Evolutionary conservation across 805 yeast genomes (phyloP).

Genomic region (Alloascoidea hylecoeti): DNA sequence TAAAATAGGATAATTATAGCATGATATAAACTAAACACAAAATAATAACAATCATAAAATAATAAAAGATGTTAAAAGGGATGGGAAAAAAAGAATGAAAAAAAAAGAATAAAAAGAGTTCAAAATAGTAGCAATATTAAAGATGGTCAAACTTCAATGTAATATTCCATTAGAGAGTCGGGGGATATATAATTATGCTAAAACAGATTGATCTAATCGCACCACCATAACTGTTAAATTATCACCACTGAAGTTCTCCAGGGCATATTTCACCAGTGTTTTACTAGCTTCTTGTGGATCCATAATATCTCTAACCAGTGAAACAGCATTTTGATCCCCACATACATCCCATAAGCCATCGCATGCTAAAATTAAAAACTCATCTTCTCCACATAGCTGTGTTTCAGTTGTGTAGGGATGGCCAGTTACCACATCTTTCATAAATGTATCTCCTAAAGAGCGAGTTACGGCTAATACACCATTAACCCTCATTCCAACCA

Average conservation of each 20-base stretch:
- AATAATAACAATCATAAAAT: too few relatives aligned
- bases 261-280: slow-evolving; percentile 55
- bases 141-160: not conserved
- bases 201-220: slow-evolving; percentile 25
- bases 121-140: not conserved
- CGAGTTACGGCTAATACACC: slow-evolving; percentile 93
- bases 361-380: slow-evolving; percentile 80
- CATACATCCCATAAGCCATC: slow-evolving; percentile 97
- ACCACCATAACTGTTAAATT: slow-evolving; percentile 91
- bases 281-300: slow-evolving; percentile 60
- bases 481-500: slow-evolving; percentile 84
- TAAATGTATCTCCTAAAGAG: slow-evolving; percentile 85
- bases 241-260: slow-evolving; percentile 72
- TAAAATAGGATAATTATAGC: too few relatives aligned
- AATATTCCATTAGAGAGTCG: not conserved
- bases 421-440: slow-evolving; percentile 81
- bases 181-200: not conserved
- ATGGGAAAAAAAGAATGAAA: too few relatives aligned
- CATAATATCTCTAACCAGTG: slow-evolving; percentile 36
- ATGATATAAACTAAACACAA: too few relatives aligned
- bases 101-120: too few relatives aligned
- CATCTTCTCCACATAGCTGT: slow-evolving; percentile 50
- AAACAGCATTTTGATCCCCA: slow-evolving; percentile 73
- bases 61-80: too few relatives aligned
- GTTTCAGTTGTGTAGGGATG: slow-evolving; percentile 88